Evolutionary conservation across 345 rosid species (phyloP).

Genomic region (Erucastrum elatum): DNA sequence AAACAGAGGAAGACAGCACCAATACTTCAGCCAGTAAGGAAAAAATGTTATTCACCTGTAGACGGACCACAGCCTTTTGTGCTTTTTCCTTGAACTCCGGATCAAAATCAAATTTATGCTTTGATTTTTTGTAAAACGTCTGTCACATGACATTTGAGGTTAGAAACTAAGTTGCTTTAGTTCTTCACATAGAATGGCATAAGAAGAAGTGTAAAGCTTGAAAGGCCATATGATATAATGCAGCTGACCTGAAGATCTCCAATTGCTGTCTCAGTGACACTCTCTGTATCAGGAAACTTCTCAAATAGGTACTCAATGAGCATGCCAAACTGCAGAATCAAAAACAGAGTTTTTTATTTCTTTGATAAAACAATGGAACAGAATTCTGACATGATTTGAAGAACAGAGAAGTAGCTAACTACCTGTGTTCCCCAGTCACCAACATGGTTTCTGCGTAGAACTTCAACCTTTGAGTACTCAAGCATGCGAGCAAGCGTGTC

Average conservation of each 20-base stretch:
- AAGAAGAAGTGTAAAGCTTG: no score
- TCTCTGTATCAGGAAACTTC: conserved; percentile 66
- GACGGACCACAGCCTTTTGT: conserved; percentile 87
- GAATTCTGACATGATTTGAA: conserved; percentile 3
- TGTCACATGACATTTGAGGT: conserved; percentile 39
- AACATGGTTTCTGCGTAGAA: conserved; percentile 96
- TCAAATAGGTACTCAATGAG: conserved; percentile 90
- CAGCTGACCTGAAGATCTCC: conserved; percentile 88
- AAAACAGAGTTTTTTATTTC: background rate
- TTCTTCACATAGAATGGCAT: conserved; percentile 10
- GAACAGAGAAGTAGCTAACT: conserved; percentile 14
- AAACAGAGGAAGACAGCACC: conserved; percentile 3
- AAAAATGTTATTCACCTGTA: conserved; percentile 59
- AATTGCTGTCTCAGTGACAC: conserved; percentile 69
- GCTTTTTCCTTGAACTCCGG: conserved; percentile 81
- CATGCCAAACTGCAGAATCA: conserved; percentile 86
- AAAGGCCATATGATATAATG: background rate
- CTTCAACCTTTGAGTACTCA: conserved; percentile 85
- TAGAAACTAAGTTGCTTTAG: conserved; percentile 20
- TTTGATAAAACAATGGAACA: background rate
- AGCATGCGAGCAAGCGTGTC: conserved; percentile 94
- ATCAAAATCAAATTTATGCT: conserved; percentile 72
- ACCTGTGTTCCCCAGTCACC: conserved; percentile 99
- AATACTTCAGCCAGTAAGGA: background rate
- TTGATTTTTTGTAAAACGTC: conserved; percentile 86